A percentile compares a stretch with the other conserved stretches of the same genome.
Conservation (phyloP, 345 rosid genomes). For the Erodium maritimum region DNA sequence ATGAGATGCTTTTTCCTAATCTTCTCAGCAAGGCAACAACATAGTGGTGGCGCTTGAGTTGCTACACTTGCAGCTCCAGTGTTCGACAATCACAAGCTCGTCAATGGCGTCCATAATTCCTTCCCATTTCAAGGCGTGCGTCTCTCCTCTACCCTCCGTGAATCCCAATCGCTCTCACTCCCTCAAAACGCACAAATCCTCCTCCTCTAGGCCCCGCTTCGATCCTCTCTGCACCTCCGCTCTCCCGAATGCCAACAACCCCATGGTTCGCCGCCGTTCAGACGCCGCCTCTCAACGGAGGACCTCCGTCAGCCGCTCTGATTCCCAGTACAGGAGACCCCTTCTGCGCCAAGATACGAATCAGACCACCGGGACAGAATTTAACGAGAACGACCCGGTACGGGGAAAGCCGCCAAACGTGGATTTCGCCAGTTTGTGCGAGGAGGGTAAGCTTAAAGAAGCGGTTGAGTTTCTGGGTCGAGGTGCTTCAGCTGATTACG, state of each 20-base stretch:
- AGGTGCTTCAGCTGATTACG: slow-evolving; percentile 23
- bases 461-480: slow-evolving; percentile 20
- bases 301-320: slow-evolving; percentile 6
- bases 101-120: too few relatives aligned
- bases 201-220: slow-evolving; percentile 9
- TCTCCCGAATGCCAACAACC: slow-evolving; percentile 11
- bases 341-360: slow-evolving; percentile 5
- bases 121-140: too few relatives aligned
- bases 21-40: too few relatives aligned
- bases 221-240: slow-evolving; percentile 19
- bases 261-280: slow-evolving; percentile 24
- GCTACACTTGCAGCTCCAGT: too few relatives aligned
- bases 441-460: slow-evolving; percentile 37
- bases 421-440: slow-evolving; percentile 30
- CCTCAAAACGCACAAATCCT: slow-evolving; percentile 1
- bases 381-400: slow-evolving; percentile 9
- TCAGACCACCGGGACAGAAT: slow-evolving; percentile 5
- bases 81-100: too few relatives aligned
- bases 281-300: not conserved
- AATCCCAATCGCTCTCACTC: not conserved
- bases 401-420: slow-evolving; percentile 8
- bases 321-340: not conserved
- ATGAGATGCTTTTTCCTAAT: too few relatives aligned
- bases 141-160: too few relatives aligned
- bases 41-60: too few relatives aligned